phyloP scores from a whole-genome alignment of 371 early-diverging fungal genomes.

The Funneliformis caledonium region DNA sequence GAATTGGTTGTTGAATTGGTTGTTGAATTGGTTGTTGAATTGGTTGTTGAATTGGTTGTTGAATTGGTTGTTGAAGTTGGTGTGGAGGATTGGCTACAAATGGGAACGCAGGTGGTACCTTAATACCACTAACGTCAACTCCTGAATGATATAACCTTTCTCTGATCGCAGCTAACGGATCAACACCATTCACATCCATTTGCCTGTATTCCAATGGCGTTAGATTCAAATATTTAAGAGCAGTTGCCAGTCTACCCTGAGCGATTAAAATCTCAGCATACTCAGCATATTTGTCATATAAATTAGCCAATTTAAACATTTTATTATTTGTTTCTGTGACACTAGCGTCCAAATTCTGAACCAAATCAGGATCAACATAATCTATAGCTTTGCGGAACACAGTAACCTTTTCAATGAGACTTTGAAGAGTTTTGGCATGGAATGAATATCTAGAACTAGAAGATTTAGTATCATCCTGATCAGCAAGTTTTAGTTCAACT shows the following conservation, averaged over 20 bases:
- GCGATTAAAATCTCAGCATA: constrained; percentile 81
- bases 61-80: no score
- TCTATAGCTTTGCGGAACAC: constrained; percentile 90
- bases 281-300: constrained; percentile 87
- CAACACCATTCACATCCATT: constrained; percentile 42
- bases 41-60: no score
- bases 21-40: no score
- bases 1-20: no score
- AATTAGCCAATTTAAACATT: constrained; percentile 65
- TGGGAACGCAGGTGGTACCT: constrained; percentile 65
- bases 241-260: constrained; percentile 77
- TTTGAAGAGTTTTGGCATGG: constrained; percentile 67
- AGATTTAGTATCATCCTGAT: background rate
- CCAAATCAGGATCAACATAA: constrained; percentile 68
- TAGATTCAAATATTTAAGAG: constrained; percentile 76
- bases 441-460: constrained; percentile 51
- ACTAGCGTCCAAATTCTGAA: constrained; percentile 48
- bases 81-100: constrained; percentile 44
- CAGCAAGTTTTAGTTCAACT: constrained; percentile 35
- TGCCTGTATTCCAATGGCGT: constrained; percentile 65
- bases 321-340: constrained; percentile 44
- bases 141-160: constrained; percentile 77
- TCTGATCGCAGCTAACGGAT: constrained; percentile 68
- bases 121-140: constrained; percentile 52
- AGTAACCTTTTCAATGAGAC: constrained; percentile 87